These are phyloP conservation scores for Samsoniella hepiali DNA, from an alignment of 2,329 filamentous ascomycete species.

Conservation along the genomic window DNA sequence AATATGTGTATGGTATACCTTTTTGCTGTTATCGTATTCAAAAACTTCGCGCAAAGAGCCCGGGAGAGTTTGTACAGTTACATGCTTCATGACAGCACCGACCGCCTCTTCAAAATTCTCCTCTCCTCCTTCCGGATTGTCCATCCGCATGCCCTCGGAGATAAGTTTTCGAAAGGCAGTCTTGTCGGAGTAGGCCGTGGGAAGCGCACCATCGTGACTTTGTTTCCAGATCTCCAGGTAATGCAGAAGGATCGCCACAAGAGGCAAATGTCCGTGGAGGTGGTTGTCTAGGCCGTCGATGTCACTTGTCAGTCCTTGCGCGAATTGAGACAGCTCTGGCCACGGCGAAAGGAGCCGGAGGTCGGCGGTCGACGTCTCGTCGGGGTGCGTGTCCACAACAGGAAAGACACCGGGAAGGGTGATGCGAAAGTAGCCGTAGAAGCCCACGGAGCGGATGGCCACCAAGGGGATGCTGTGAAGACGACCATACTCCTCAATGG, in stretches of 20 bases:
- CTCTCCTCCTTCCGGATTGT: conserved; percentile 81
- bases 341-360: conserved; percentile 81
- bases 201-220: conserved; percentile 63
- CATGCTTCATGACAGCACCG: conserved; percentile 81
- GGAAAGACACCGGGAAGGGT: conserved; percentile 76
- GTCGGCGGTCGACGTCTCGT: conserved; percentile 79
- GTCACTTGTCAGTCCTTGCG: conserved; percentile 61
- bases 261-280: conserved; percentile 88
- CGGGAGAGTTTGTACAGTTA: conserved; percentile 66
- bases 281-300: conserved; percentile 70
- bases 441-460: conserved; percentile 83
- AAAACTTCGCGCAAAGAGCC: conserved; percentile 75
- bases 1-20: conserved; percentile 41
- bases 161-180: conserved; percentile 73
- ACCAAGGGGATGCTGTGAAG: conserved; percentile 69
- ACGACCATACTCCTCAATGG: conserved; percentile 46
- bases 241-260: conserved; percentile 76
- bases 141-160: conserved; percentile 61
- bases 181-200: conserved; percentile 80
- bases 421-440: conserved; percentile 86
- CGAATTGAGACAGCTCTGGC: conserved; percentile 72
- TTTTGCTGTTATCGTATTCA: conserved; percentile 52
- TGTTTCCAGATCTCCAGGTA: conserved; percentile 79
- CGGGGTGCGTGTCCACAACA: conserved; percentile 93
- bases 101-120: conserved; percentile 96